Evolutionary conservation across 192 early-diverging fungal genomes (phyloP).

Genomic region (Funneliformis mosseae): DNA sequence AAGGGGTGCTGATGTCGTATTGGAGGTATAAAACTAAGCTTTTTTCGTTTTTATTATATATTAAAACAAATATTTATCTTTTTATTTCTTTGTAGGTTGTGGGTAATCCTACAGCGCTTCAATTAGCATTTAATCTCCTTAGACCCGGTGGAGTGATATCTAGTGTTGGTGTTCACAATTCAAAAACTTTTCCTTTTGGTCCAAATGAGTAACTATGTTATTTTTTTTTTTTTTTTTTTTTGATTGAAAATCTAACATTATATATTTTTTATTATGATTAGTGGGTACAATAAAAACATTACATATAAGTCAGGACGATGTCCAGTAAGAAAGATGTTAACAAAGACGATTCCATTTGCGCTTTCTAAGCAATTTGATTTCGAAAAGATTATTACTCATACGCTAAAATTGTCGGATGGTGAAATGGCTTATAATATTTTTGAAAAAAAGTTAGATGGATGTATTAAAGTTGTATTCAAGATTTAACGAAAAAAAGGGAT

Average conservation of each 20-base stretch:
- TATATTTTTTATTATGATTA: constrained; percentile 1
- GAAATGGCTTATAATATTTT: constrained; percentile 54
- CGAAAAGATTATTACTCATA: constrained; percentile 48
- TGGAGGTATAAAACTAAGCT: constrained; percentile 41
- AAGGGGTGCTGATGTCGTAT: constrained; percentile 50
- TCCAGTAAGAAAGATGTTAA: constrained; percentile 50
- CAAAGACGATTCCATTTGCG: constrained; percentile 39
- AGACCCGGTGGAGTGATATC: constrained; percentile 56
- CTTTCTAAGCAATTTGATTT: constrained; percentile 41
- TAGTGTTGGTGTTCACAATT: constrained; percentile 56
- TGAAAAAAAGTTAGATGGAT: constrained; percentile 42
- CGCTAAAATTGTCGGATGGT: constrained; percentile 44
- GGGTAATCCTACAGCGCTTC: constrained; percentile 46
- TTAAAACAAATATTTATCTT: background rate
- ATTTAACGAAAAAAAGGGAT: background rate
- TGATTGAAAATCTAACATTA: background rate
- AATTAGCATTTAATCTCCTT: constrained; percentile 48
- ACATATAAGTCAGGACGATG: constrained; percentile 56
- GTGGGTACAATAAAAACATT: constrained; percentile 59
- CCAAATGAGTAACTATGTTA: constrained; percentile 45
- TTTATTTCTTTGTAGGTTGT: constrained; percentile 41
- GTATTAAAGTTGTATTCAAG: constrained; percentile 48
- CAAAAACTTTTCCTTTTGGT: constrained; percentile 53
- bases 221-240: background rate
- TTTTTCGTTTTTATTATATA: background rate